Percentiles rank a stretch among this genome's conserved stretches.
These are phyloP conservation scores for Raphidocelis subcapitata DNA, from an alignment of 139 green algal genomes.

Conservation along the genomic window DNA sequence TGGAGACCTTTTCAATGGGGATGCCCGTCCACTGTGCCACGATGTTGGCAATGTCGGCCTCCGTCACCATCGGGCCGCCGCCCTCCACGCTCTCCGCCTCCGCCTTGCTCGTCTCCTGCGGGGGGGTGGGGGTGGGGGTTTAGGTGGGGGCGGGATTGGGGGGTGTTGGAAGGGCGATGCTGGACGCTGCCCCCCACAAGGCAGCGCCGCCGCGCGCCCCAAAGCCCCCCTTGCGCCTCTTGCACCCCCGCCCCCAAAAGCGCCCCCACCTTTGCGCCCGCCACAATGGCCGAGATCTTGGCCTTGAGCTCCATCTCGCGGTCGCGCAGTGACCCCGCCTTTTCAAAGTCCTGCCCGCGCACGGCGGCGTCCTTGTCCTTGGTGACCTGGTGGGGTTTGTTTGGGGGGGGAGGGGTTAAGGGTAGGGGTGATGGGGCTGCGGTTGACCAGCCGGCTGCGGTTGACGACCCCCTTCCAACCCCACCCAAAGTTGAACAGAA, in stretches of 20 bases:
- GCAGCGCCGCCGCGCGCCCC: too few species aligned
- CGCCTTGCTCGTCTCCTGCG: conserved; percentile 46
- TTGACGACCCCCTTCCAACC: too few species aligned
- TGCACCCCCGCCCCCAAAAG: too few species aligned
- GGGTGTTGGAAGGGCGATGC: too few species aligned
- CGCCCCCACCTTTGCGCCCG: conserved; percentile 64
- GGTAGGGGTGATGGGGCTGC: too few species aligned
- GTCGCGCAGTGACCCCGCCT: conserved; percentile 93
- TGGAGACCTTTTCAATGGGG: conserved; percentile 89
- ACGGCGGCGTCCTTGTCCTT: conserved; percentile 99
- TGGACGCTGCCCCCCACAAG: too few species aligned
- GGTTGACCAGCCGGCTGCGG: too few species aligned
- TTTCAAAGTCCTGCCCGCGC: conserved; percentile 94
- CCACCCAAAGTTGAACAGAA: too few species aligned
- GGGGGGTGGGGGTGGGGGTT: too few species aligned
- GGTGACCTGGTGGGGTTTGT: conserved; percentile 60
- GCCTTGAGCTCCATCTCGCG: conserved; percentile 91
- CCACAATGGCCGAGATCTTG: conserved; percentile 47
- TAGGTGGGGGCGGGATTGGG: too few species aligned
- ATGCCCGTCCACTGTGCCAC: conserved; percentile 94
- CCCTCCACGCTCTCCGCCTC: conserved; percentile 81
- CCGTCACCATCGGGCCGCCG: conserved; percentile 71
- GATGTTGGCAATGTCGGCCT: conserved; percentile 96
- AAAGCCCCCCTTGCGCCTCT: too few species aligned
- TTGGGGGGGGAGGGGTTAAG: too few species aligned